A percentile compares a stretch with the other conserved stretches of the same genome.
Conservation (phyloP, 202 grass and related monocot genomes). For the Setaria viridis region DNA sequence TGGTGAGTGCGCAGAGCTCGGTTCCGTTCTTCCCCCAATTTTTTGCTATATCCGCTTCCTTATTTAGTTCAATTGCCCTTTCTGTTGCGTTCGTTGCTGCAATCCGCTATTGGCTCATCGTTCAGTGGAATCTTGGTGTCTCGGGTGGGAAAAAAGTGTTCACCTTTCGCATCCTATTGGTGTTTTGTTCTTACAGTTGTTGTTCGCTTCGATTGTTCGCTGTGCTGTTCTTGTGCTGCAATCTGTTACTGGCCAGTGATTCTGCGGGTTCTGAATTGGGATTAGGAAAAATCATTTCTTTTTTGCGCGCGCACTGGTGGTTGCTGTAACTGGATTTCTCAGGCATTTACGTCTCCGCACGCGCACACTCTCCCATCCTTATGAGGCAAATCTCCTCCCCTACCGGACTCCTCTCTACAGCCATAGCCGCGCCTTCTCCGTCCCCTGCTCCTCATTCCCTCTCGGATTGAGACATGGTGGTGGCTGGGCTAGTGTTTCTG, state of each 20-base stretch:
- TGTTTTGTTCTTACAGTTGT: neutral
- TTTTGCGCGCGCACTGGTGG: neutral
- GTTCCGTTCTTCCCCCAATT: neutral
- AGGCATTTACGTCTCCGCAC: too few relatives aligned
- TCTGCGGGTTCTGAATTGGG: neutral
- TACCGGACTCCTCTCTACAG: too few relatives aligned
- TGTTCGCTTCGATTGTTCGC: neutral
- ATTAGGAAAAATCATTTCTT: neutral
- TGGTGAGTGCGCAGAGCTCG: conserved; percentile 15
- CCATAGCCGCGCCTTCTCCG: too few relatives aligned
- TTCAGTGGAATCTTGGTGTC: neutral
- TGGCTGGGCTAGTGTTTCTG: too few relatives aligned
- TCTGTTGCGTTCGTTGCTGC: neutral
- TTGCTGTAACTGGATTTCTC: conserved; percentile 1
- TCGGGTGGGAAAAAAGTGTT: too few relatives aligned
- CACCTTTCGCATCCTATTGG: neutral
- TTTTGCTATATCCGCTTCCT: neutral
- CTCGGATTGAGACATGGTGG: too few relatives aligned
- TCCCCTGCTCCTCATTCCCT: too few relatives aligned
- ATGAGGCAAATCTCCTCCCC: too few relatives aligned
- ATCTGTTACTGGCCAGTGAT: neutral
- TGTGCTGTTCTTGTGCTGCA: conserved; percentile 8
- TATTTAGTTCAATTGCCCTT: neutral
- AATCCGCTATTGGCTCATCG: neutral
- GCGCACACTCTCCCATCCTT: too few relatives aligned